Base-by-base conservation (phyloP, 495 filamentous ascomycete genomes). In the Aspergillus indologenus region DNA sequence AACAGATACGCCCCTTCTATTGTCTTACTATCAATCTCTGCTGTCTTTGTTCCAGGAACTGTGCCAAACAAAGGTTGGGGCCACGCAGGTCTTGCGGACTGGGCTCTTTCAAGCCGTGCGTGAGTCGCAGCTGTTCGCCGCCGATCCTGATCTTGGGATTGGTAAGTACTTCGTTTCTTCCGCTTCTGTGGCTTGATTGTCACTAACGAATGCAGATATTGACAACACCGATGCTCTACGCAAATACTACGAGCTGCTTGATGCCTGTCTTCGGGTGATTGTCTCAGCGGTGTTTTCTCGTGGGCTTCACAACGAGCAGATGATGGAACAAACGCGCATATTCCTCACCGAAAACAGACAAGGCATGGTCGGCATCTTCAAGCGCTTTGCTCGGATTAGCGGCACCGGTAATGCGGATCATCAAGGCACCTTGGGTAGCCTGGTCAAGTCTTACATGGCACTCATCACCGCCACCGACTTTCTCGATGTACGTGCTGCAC, bases 81-180 rank as follows among this genome's bases (percentile, higher is more conserved):
- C 93, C 17, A 87, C 83, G 31, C 84, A 88, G 54, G 85, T 98
- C 40, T 78, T 96, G 15, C 91, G 91, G 57, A 86, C 90, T 19
- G 92, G 93, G 53, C 81, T 99, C n/a, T 95, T 99, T 78, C 82
- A 86, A 54, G 81, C 89, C 0, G 79, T 96, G 22, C 87, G 87
- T 20, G 82, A 87, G 22, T 94, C 91, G 3, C 80, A 83, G 11
- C 77, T 96, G 14, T 98, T 98, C 69, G 82, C 85, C n/a, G 86
- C 87, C 21, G 94, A 99, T 71, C 93, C 95, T 5, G 94, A 99
- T 71, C 84, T 98, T 58, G 91, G 92, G 23, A 81, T 92, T 60
- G 86, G 87, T 90, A 61, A 66, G 84, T 76, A 44, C 50, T 46
- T 52, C 67, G 44, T 58, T 57, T 1, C 8, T 31, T 22, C 12